A percentile compares a stretch with the other conserved stretches of the same genome.
phyloP scores from a whole-genome alignment of 2,329 filamentous ascomycete genomes.

The Diaporthe longicolla region DNA sequence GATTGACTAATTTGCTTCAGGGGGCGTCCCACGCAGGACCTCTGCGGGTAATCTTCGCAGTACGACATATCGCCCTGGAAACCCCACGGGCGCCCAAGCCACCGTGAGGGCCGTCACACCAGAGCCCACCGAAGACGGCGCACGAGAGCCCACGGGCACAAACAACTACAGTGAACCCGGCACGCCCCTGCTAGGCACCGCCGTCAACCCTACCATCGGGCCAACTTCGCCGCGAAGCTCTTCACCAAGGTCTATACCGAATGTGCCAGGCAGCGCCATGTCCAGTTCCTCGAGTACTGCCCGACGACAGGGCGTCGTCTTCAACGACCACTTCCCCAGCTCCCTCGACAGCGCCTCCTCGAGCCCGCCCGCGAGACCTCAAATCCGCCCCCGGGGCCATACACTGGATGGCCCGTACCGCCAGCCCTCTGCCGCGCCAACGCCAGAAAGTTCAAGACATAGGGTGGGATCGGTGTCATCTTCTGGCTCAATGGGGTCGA shows the following conservation, averaged over 20 bases:
- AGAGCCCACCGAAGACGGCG: conserved; percentile 61
- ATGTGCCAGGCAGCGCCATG: conserved; percentile 53
- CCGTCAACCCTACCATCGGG: conserved; percentile 51
- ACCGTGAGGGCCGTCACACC: conserved; percentile 78
- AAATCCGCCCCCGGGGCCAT: conserved; percentile 67
- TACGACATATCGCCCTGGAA: conserved; percentile 48
- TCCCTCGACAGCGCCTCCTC: conserved; percentile 63
- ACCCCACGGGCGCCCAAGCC: conserved; percentile 49
- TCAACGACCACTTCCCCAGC: conserved; percentile 68
- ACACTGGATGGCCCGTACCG: conserved; percentile 71
- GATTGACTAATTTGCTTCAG: conserved; percentile 26
- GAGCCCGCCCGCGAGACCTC: conserved; percentile 56
- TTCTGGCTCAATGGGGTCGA: conserved; percentile 68
- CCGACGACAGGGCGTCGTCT: conserved; percentile 70
- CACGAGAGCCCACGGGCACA: conserved; percentile 47
- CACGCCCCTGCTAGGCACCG: conserved; percentile 37
- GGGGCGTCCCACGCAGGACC: conserved; percentile 42
- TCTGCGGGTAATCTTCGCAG: conserved; percentile 49
- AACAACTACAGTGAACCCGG: conserved; percentile 31
- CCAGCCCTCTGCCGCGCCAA: conserved; percentile 57
- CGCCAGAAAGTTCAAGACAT: conserved; percentile 67
- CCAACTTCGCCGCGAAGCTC: conserved; percentile 61
- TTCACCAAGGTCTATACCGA: conserved; percentile 60
- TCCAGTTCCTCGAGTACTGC: conserved; percentile 46
- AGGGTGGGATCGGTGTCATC: conserved; percentile 81